These are phyloP conservation scores for Cucurbita maxima DNA, from an alignment of 306 rosid genomes.

Conservation along the genomic window DNA sequence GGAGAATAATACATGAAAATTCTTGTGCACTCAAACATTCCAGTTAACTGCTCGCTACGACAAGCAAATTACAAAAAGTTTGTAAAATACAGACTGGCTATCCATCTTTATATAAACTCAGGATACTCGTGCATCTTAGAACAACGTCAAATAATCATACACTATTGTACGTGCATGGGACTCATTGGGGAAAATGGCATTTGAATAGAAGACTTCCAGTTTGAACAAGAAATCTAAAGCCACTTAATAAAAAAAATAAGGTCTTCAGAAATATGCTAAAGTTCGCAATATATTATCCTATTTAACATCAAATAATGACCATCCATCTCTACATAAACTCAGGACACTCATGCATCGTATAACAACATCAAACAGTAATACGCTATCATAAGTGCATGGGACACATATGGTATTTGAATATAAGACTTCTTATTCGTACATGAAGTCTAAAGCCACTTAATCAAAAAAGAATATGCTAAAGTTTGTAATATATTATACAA, in stretches of 20 bases:
- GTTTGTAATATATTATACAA: neutral
- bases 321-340: neutral
- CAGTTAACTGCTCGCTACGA: neutral
- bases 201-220: neutral
- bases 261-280: neutral
- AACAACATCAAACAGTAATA: neutral
- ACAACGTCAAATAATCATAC: neutral
- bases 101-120: neutral
- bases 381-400: neutral
- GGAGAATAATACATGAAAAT: neutral
- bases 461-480: neutral
- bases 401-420: neutral
- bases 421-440: neutral
- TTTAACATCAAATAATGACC: neutral
- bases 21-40: neutral
- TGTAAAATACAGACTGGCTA: neutral
- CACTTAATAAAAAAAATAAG: neutral
- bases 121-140: neutral
- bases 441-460: neutral
- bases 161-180: neutral
- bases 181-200: neutral
- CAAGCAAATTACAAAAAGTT: too few species aligned
- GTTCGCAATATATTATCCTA: neutral
- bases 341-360: neutral
- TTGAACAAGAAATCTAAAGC: neutral